Evolutionary conservation across 2,329 filamentous ascomycete species (phyloP).

Genomic region (Venturia pyrina): DNA sequence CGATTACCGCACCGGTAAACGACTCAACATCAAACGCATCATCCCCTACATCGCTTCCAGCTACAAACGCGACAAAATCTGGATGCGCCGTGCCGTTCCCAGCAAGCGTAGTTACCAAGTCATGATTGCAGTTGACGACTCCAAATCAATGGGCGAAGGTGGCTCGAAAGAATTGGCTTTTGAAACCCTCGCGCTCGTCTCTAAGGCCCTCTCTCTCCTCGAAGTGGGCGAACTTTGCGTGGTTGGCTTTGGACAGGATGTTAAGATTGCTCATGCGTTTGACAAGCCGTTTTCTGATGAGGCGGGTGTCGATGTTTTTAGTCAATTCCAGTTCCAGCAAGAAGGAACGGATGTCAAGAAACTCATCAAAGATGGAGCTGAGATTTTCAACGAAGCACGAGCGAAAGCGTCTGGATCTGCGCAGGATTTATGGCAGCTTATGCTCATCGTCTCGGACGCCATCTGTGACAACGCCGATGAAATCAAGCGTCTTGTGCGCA

Average conservation of each 20-base stretch:
- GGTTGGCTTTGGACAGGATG: constrained; percentile 75
- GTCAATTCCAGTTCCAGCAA: constrained; percentile 77
- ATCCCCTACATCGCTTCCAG: constrained; percentile 97
- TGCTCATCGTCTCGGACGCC: constrained; percentile 87
- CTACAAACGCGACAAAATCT: constrained; percentile 99
- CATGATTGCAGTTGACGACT: constrained; percentile 93
- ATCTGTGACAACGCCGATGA: constrained; percentile 82
- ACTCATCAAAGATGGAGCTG: constrained; percentile 67
- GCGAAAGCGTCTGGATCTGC: constrained; percentile 38
- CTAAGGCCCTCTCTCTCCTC: constrained; percentile 78
- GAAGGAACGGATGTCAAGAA: constrained; percentile 75
- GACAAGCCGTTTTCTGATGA: constrained; percentile 71
- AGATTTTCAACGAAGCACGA: constrained; percentile 70
- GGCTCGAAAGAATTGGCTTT: constrained; percentile 72
- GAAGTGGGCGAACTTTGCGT: constrained; percentile 92
- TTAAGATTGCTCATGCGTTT: constrained; percentile 80
- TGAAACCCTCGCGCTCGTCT: constrained; percentile 86
- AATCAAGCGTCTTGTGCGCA: constrained; percentile 71
- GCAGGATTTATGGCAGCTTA: constrained; percentile 84
- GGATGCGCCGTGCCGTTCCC: constrained; percentile 89
- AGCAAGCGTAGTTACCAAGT: constrained; percentile 95
- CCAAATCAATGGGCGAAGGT: constrained; percentile 81
- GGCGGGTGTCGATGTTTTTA: constrained; percentile 72
- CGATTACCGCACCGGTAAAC: constrained; percentile 93
- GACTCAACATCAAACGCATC: constrained; percentile 98